Base-by-base conservation (phyloP, 164 flowering plant species). In the Tinospora cordifolia region DNA sequence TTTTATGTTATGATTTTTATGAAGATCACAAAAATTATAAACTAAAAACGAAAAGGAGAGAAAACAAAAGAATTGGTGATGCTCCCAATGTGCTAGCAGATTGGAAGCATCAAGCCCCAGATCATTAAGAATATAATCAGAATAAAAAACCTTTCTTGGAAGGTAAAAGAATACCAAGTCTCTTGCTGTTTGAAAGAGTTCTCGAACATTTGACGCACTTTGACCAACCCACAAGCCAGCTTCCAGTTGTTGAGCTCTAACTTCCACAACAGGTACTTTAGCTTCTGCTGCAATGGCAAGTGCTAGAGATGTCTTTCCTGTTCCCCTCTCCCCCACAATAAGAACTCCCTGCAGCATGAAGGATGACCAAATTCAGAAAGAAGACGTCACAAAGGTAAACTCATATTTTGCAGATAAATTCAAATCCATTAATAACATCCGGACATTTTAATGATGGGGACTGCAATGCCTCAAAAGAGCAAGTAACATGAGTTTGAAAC, bases 201-300 rank as follows among this genome's bases (percentile, higher is more conserved):
- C 98, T 73, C 98, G 81, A 64, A 93, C 89, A 83, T 93, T 91
- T 9, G 98, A 84, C 63, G 98, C 97, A 86, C 98, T 87, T 79
- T 93, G 98, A 46, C 98, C 98, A 77, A 91, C 97, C 97, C 96
- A 90, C 34, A 88, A 75, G 46, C 91, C 97, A 75, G 93, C 89
- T 83, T 93, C 98, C 85, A 93, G 75, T 75, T 93, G 88, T 72
- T 87, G 87, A 72, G 98, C 90, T 81, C 87, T 81, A 70, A 93
- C 81, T 77, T 88, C 86, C 66, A 93, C 98, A 78, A 93, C 83
- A 58, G 98, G 98, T 63, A 93, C 98, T 78, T 76, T 87, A 10
- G 98, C 97, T 81, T 93, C 97, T 44, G 98, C 96, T 64, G 98
- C 98, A 69, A 93, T 87, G 66, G 98, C 96, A 68, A 88, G 79